Percentiles rank a stretch among this genome's conserved stretches.
phyloP scores from a whole-genome alignment of 202 grass and related monocot species.

The Carex sylvatica region DNA sequence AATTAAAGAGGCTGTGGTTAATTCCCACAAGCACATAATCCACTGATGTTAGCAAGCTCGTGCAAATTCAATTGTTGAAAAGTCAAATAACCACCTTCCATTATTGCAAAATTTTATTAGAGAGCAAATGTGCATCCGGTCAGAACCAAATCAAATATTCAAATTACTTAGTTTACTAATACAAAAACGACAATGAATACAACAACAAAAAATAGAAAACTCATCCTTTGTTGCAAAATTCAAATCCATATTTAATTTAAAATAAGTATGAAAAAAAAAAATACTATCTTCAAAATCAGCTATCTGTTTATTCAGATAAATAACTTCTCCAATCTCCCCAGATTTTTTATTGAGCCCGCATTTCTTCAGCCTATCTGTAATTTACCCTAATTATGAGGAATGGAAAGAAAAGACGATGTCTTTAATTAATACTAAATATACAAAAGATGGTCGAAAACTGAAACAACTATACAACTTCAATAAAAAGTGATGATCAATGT shows the following conservation, averaged over 20 bases:
- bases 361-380: not conserved
- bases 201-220: not conserved
- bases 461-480: not conserved
- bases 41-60: not conserved
- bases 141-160: not conserved
- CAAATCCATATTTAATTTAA: not conserved
- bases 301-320: not conserved
- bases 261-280: not conserved
- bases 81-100: not conserved
- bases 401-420: not conserved
- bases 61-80: not conserved
- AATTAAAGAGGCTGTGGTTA: not conserved
- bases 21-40: not conserved
- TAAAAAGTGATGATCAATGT: not conserved
- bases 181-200: not conserved
- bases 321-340: not conserved
- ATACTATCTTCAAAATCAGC: not conserved
- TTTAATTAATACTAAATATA: not conserved
- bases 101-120: slow-evolving; percentile 9
- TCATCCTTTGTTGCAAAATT: slow-evolving; percentile 2
- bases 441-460: not conserved
- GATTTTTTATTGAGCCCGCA: not conserved
- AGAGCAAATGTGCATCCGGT: not conserved
- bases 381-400: too few species aligned
- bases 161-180: not conserved